phyloP scores from a whole-genome alignment of 2,329 filamentous ascomycete species.

The Colletotrichum phormii region DNA sequence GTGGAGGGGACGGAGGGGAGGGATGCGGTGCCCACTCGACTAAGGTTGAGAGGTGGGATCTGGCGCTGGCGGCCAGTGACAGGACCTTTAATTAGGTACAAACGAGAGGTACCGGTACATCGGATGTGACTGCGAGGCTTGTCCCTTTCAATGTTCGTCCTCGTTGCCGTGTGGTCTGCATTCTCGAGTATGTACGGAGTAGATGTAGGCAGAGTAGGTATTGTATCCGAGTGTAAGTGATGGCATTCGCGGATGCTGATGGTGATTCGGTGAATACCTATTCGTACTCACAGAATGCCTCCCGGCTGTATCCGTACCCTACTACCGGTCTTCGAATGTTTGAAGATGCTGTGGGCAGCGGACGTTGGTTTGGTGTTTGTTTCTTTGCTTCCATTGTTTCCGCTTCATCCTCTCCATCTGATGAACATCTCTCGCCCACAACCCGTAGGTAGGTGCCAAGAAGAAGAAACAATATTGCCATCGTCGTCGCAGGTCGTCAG shows the following conservation, averaged over 20 bases:
- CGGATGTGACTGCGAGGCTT: not conserved
- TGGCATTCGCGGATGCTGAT: not conserved
- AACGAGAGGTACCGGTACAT: constrained; percentile 17
- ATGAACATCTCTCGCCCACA: not conserved
- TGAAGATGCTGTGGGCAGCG: not conserved
- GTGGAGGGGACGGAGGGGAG: not conserved
- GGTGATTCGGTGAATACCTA: not conserved
- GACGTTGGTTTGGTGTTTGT: not conserved
- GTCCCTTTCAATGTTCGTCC: not conserved
- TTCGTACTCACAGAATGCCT: not conserved
- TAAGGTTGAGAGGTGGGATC: constrained; percentile 1
- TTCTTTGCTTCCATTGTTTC: not conserved
- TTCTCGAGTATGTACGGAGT: not conserved
- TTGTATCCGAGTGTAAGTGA: not conserved
- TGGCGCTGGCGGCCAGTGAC: constrained; percentile 16
- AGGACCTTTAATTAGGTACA: constrained; percentile 24
- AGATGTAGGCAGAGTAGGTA: not conserved
- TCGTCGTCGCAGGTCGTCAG: constrained; percentile 23
- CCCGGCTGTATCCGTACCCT: not conserved
- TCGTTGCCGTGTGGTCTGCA: not conserved
- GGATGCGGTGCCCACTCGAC: not conserved
- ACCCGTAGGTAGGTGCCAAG: constrained; percentile 16
- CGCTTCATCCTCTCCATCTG: not conserved
- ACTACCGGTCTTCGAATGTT: not conserved
- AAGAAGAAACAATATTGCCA: not conserved